phyloP scores from a whole-genome alignment of 805 yeast genomes.

The Candida schatavii region DNA sequence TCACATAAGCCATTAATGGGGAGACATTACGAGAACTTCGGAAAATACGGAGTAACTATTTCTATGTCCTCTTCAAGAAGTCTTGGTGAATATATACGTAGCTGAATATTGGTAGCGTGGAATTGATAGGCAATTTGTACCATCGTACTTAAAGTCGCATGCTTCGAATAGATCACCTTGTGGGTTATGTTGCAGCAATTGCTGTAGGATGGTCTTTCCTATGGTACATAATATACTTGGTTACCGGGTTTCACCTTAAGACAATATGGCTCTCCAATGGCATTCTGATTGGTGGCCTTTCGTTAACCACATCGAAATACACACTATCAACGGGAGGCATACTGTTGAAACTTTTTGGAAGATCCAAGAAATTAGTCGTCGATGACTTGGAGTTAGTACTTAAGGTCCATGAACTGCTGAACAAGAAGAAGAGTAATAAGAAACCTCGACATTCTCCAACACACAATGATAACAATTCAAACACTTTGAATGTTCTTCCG shows the following conservation, averaged over 20 bases:
- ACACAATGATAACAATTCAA: background rate
- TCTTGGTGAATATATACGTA: too few species aligned
- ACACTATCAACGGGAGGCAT: slow-evolving; percentile 19
- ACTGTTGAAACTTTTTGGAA: slow-evolving; percentile 39
- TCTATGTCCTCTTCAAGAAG: too few species aligned
- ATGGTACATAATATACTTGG: slow-evolving; percentile 30
- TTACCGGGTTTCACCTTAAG: slow-evolving; percentile 32
- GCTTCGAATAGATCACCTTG: background rate
- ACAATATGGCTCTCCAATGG: slow-evolving; percentile 38
- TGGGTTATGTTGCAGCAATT: background rate
- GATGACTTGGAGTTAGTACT: slow-evolving; percentile 20
- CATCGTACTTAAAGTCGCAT: background rate
- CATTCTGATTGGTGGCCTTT: slow-evolving; percentile 31
- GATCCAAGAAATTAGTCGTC: slow-evolving; percentile 27
- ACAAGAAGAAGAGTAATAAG: background rate
- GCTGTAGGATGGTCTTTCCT: slow-evolving; percentile 22
- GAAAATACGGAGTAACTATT: too few species aligned
- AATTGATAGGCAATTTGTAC: too few species aligned
- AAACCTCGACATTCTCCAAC: background rate
- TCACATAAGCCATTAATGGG: too few species aligned
- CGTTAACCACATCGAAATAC: slow-evolving; percentile 12
- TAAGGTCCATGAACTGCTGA: background rate
- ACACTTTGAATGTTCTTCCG: slow-evolving; percentile 15
- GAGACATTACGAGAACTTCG: too few species aligned
- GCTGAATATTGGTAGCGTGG: too few species aligned